Evolutionary conservation across 2,329 filamentous ascomycete species (phyloP).

Genomic region (Phaeosphaeriaceae sp.): DNA sequence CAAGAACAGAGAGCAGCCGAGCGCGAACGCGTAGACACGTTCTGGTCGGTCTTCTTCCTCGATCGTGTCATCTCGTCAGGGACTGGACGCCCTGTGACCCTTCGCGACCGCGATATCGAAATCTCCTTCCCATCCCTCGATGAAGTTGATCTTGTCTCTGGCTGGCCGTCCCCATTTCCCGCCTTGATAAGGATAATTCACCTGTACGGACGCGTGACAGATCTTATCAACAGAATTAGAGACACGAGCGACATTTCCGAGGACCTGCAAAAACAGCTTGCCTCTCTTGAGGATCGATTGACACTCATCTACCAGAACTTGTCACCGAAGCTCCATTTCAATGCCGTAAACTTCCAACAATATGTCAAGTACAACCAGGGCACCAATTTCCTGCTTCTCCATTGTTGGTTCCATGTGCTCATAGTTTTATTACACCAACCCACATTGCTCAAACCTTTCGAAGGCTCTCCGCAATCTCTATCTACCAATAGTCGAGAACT

Average conservation of each 20-base stretch:
- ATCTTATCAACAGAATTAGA: constrained; percentile 82
- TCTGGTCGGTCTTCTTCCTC: constrained; percentile 89
- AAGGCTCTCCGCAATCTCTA: constrained; percentile 72
- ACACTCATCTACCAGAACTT: constrained; percentile 77
- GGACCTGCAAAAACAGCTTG: constrained; percentile 74
- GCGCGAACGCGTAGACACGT: constrained; percentile 83
- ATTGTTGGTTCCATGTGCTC: constrained; percentile 88
- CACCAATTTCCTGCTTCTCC: constrained; percentile 84
- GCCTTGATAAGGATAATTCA: constrained; percentile 84
- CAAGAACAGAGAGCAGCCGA: constrained; percentile 71
- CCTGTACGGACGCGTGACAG: constrained; percentile 83
- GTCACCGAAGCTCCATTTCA: constrained; percentile 79
- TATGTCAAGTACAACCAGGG: constrained; percentile 83
- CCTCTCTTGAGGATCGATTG: constrained; percentile 80
- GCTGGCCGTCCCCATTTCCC: constrained; percentile 80
- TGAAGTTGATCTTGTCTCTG: constrained; percentile 61
- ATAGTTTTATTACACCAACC: constrained; percentile 87
- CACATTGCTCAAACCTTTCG: constrained; percentile 79
- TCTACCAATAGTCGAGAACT: constrained; percentile 80
- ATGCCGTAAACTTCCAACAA: constrained; percentile 83
- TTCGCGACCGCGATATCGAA: constrained; percentile 86
- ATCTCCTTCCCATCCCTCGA: constrained; percentile 69
- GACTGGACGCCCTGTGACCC: constrained; percentile 81
- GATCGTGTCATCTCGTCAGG: constrained; percentile 88
- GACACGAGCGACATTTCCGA: constrained; percentile 75